Percentiles rank a stretch among this genome's conserved stretches.
phyloP scores from a whole-genome alignment of 495 filamentous ascomycete genomes.

The Penicillium waksmanii region DNA sequence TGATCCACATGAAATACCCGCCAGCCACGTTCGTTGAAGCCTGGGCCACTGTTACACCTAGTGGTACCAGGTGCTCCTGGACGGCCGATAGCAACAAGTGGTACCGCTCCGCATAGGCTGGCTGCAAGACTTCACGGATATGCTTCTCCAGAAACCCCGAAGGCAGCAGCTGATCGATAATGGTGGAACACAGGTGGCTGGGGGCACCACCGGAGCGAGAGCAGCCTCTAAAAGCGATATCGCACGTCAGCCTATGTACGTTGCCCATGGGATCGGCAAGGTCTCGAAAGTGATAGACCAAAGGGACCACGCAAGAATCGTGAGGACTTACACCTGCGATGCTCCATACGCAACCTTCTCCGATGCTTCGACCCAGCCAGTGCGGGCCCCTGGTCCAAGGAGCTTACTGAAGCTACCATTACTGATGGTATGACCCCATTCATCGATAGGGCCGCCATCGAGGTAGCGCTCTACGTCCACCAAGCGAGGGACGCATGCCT shows the following conservation, averaged over 20 bases:
- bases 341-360: constrained; percentile 67
- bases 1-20: constrained; percentile 84
- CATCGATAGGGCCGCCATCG: constrained; percentile 55
- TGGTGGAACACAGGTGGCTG: constrained; percentile 68
- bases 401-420: constrained; percentile 90
- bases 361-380: constrained; percentile 81
- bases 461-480: constrained; percentile 75
- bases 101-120: constrained; percentile 61
- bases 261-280: not conserved
- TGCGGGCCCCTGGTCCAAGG: constrained; percentile 74
- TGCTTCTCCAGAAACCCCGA: constrained; percentile 53
- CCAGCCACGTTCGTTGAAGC: constrained; percentile 47
- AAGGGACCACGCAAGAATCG: too few species aligned
- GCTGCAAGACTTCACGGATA: constrained; percentile 52
- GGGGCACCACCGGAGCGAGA: constrained; percentile 77
- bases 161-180: constrained; percentile 62
- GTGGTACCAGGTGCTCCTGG: constrained; percentile 54
- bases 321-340: constrained; percentile 60
- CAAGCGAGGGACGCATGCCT: constrained; percentile 65
- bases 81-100: constrained; percentile 57
- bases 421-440: constrained; percentile 74
- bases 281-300: not conserved
- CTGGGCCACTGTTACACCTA: constrained; percentile 58
- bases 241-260: constrained; percentile 12
- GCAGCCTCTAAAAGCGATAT: constrained; percentile 53